Base-by-base conservation (phyloP, 106 monocot species). In the Posidonia australis region DNA sequence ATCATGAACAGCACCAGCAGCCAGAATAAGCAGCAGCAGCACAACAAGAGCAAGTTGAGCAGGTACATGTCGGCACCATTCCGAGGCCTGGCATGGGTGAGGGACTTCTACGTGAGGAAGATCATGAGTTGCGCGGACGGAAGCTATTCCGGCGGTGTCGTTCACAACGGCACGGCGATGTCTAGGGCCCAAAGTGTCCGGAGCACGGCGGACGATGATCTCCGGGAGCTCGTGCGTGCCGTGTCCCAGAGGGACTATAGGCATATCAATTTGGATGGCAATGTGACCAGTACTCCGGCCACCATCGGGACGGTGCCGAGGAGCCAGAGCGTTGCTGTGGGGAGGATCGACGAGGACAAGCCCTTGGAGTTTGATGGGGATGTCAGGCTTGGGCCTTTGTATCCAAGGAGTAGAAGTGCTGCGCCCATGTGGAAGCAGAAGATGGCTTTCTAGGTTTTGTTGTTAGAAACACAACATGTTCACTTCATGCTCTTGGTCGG, bases 281-380 rank as follows among this genome's bases (percentile, higher is more conserved):
- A 10, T n/a, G 12, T 10, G 12, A 44, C 55, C n/a, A 25, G 25
- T 13, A 51, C 21, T 30, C 23, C 68, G 0, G 62, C 41, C 1
- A 46, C 0, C 0, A n/a, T 36, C 36, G 36, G 36, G 54, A 16
- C 24, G 10, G 79, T 76, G 69, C 66, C 54, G 56, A 70, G 78
- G 65, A 86, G 89, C 69, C 77, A 80, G 71, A 90, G 82, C 64
- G 78, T 69, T 23, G 85, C 71, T 0, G 46, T 78, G 28, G 84
- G 74, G 45, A 72, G 89, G 75, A 89, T 89, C 60, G 89, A 89
- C 32, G 89, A 89, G 77, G 85, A 89, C 60, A 44, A 65, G 51
- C 73, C 84, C 3, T 75, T 68, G 44, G 82, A 82, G 42, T 85
- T 80, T 49, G 60, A 64, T 26, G 73, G 60, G 13, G 83, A 79